Evolutionary conservation across 1,284 basidiomycete species (phyloP).

Genomic region (Fomitiporia mediterranea): DNA sequence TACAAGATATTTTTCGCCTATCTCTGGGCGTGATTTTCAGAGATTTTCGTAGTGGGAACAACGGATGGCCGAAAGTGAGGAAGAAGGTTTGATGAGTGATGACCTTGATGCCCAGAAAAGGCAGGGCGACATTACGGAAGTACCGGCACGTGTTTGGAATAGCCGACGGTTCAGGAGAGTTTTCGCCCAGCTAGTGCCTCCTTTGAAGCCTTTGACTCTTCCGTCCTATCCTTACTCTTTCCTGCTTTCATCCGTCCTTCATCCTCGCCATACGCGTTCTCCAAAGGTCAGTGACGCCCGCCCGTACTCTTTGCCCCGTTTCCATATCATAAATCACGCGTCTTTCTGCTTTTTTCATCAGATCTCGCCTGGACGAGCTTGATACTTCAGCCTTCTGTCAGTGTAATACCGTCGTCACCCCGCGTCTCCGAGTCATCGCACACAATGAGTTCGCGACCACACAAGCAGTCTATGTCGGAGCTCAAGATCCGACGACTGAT

Average conservation of each 20-base stretch:
- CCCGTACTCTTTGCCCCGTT: neutral
- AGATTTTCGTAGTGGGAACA: no score
- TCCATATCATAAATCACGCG: neutral
- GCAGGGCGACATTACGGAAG: no score
- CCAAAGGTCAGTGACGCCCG: neutral
- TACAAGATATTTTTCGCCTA: no score
- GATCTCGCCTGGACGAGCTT: neutral
- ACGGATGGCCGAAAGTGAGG: no score
- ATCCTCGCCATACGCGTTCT: neutral
- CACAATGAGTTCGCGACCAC: slow-evolving; percentile 36
- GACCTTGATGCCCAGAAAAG: no score
- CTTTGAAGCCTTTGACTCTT: no score
- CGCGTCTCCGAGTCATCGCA: neutral
- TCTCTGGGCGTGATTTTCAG: no score
- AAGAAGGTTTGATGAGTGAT: no score
- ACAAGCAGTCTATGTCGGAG: slow-evolving; percentile 90
- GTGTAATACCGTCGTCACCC: slow-evolving; percentile 2
- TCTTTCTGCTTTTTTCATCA: neutral
- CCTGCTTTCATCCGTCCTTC: neutral
- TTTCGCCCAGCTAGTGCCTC: no score
- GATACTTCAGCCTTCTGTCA: neutral
- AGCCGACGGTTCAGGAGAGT: no score
- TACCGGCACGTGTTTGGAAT: no score
- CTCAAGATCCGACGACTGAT: slow-evolving; percentile 89
- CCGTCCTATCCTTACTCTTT: neutral